These are phyloP conservation scores for Triticum dicoccoides DNA, from an alignment of 176 grass and related monocot species.

Conservation along the genomic window DNA sequence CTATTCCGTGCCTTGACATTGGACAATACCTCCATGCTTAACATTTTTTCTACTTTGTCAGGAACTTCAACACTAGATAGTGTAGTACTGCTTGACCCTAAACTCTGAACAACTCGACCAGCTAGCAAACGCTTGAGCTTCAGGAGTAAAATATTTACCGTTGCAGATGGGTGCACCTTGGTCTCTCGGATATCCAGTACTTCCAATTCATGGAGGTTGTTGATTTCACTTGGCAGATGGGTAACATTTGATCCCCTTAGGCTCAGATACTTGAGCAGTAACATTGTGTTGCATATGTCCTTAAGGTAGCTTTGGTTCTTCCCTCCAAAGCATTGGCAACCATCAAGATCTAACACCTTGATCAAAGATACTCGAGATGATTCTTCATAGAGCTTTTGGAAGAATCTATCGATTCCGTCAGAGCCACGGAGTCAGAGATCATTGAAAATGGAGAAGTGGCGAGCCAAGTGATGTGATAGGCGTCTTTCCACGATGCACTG, in stretches of 20 bases:
- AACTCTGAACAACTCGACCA: no score
- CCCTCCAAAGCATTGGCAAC: background rate
- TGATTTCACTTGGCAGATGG: constrained; percentile 9
- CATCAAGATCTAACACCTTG: constrained; percentile 15
- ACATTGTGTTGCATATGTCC: background rate
- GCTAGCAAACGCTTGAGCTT: background rate
- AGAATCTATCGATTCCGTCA: no score
- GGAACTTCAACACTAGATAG: background rate
- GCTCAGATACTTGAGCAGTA: constrained; percentile 23
- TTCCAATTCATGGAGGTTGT: constrained; percentile 16
- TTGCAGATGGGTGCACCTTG: background rate
- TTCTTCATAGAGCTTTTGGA: no score
- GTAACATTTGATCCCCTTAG: background rate
- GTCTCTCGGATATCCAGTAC: constrained; percentile 34
- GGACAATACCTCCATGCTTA: constrained; percentile 6
- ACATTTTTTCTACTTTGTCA: background rate
- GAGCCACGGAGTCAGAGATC: no score
- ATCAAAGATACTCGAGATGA: background rate
- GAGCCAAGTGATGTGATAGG: no score
- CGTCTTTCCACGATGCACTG: no score
- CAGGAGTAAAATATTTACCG: background rate
- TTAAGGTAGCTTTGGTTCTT: background rate
- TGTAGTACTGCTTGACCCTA: no score
- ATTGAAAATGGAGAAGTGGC: no score
- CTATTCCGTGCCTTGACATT: background rate